A percentile compares a stretch with the other conserved stretches of the same genome.
Evolutionary conservation across 2,329 filamentous ascomycete genomes (phyloP).

Genomic region (Ascochyta pisi): DNA sequence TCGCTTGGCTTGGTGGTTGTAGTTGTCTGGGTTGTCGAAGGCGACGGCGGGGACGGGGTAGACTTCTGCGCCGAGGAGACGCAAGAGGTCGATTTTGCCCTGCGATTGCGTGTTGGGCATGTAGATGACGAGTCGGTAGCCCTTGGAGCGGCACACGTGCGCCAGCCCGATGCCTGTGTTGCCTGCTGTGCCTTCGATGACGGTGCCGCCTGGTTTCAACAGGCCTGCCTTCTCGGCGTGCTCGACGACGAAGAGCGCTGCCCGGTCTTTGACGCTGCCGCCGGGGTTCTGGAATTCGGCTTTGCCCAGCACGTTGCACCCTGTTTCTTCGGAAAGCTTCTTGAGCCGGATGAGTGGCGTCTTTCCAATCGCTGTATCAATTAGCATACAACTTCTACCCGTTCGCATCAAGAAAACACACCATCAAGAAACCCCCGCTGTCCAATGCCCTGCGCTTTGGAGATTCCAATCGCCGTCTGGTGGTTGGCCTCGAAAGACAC

Average conservation of each 20-base stretch:
- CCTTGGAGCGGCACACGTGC: conserved; percentile 90
- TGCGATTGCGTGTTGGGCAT: conserved; percentile 99
- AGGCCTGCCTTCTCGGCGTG: conserved; percentile 90
- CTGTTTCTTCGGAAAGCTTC: conserved; percentile 84
- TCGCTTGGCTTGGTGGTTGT: conserved; percentile 92
- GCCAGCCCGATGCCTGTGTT: conserved; percentile 98
- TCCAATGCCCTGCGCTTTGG: conserved; percentile 79
- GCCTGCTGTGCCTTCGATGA: conserved; percentile 95
- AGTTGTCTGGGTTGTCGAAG: conserved; percentile 94
- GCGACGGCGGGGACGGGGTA: conserved; percentile 95
- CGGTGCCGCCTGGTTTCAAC: conserved; percentile 84
- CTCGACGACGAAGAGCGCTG: conserved; percentile 90
- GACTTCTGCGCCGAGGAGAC: conserved; percentile 91
- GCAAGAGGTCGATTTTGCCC: conserved; percentile 93
- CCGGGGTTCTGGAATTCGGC: conserved; percentile 99
- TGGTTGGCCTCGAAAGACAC: conserved; percentile 58
- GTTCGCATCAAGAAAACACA: conserved; percentile 49
- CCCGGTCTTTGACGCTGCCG: conserved; percentile 94
- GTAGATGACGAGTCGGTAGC: conserved; percentile 97
- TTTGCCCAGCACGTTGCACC: conserved; percentile 93
- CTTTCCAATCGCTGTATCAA: conserved; percentile 83
- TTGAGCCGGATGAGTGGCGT: conserved; percentile 93
- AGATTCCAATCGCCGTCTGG: conserved; percentile 73
- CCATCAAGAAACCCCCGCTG: conserved; percentile 79
- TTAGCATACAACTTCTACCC: conserved; percentile 6